phyloP scores from a whole-genome alignment of 805 yeast species.

The Metschnikowia borealis region DNA sequence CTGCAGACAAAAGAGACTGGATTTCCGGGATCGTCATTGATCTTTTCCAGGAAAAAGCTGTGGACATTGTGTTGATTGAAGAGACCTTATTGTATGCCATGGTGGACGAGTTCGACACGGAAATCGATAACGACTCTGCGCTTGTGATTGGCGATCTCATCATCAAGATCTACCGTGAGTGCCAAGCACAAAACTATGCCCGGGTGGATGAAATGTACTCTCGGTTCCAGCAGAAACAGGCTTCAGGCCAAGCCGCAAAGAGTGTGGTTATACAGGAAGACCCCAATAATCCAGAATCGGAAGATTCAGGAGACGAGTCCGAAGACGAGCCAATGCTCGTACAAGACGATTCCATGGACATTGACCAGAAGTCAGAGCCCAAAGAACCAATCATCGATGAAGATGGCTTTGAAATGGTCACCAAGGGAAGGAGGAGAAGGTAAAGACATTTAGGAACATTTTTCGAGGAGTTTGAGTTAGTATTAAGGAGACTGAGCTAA shows the following conservation, averaged over 20 bases:
- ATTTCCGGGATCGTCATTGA: conserved; percentile 78
- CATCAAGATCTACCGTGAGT: conserved; percentile 62
- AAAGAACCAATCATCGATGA: conserved; percentile 62
- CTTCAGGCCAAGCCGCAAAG: conserved; percentile 23
- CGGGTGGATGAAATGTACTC: conserved; percentile 57
- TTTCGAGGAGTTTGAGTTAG: too few species aligned
- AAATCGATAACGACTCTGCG: conserved; percentile 87
- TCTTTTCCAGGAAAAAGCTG: conserved; percentile 60
- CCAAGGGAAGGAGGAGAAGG: conserved; percentile 49
- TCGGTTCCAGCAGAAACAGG: conserved; percentile 55
- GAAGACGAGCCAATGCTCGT: conserved; percentile 44
- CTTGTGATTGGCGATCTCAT: conserved; percentile 66
- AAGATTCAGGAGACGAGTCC: conserved; percentile 37
- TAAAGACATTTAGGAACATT: not conserved
- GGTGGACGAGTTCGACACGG: conserved; percentile 91
- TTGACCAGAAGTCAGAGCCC: conserved; percentile 19
- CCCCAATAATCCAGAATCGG: conserved; percentile 57
- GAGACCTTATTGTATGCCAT: conserved; percentile 82
- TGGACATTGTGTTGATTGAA: conserved; percentile 78
- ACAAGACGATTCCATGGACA: conserved; percentile 28
- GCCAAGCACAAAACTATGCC: conserved; percentile 48
- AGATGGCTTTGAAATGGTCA: conserved; percentile 90
- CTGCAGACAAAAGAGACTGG: conserved; percentile 94
- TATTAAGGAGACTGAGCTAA: too few species aligned
- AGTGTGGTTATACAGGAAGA: conserved; percentile 52